Percentiles rank a stretch among this genome's conserved stretches.
These are phyloP conservation scores for Dipodascus geniculatus DNA, from an alignment of 805 yeast species.

Conservation along the genomic window DNA sequence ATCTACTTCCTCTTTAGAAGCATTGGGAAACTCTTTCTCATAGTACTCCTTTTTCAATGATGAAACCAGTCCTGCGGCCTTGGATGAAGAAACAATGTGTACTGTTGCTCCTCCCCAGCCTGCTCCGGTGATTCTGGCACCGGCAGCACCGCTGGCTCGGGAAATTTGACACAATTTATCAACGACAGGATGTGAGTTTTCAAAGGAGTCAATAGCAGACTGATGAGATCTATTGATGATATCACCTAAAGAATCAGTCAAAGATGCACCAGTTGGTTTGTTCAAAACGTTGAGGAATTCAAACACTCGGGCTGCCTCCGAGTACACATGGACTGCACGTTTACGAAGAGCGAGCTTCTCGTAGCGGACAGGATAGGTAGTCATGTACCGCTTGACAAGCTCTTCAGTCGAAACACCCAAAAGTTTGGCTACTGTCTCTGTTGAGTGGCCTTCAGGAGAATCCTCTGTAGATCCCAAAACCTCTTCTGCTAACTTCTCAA, in stretches of 20 bases:
- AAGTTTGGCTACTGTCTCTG: conserved; percentile 34
- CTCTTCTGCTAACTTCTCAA: background rate
- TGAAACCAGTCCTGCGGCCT: conserved; percentile 26
- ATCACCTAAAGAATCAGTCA: conserved; percentile 36
- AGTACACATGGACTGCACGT: conserved; percentile 51
- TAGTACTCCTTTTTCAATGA: conserved; percentile 44
- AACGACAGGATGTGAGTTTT: conserved; percentile 46
- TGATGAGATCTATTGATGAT: conserved; percentile 50
- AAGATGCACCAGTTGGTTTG: conserved; percentile 20
- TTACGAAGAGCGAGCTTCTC: conserved; percentile 42
- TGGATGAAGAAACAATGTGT: conserved; percentile 42
- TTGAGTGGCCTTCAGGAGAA: conserved; percentile 34
- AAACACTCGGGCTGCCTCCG: conserved; percentile 49
- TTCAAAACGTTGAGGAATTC: conserved; percentile 35
- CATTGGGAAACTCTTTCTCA: conserved; percentile 34
- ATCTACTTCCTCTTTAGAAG: conserved; percentile 33
- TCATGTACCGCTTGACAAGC: conserved; percentile 35
- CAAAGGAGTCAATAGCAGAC: conserved; percentile 37
- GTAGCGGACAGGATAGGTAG: conserved; percentile 46
- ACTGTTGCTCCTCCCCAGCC: conserved; percentile 71
- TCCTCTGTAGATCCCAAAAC: conserved; percentile 9
- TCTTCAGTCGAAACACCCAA: conserved; percentile 34
- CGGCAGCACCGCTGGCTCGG: conserved; percentile 41
- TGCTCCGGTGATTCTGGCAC: conserved; percentile 68
- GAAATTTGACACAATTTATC: conserved; percentile 46